Evolutionary conservation across 306 rosid species (phyloP).

Genomic region (Cercis canadensis): DNA sequence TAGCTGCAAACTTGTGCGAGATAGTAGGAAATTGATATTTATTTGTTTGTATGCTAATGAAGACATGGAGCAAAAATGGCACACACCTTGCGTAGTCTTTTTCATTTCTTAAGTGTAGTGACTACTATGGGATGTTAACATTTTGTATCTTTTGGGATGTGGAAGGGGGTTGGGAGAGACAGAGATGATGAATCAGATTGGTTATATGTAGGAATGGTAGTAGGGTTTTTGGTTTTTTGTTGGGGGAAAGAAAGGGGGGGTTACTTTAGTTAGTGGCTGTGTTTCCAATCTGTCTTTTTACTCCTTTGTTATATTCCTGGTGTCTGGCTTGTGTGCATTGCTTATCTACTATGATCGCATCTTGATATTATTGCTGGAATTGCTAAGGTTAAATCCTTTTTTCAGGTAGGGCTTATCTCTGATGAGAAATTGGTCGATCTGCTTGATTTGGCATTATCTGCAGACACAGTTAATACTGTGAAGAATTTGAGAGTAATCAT

Average conservation of each 20-base stretch:
- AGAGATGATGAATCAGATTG: neutral
- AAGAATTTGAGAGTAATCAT: constrained; percentile 90
- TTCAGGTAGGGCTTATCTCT: constrained; percentile 97
- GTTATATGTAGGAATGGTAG: neutral
- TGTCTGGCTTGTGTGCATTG: neutral
- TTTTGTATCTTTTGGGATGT: neutral
- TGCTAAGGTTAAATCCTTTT: constrained; percentile 38
- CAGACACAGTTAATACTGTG: constrained; percentile 95
- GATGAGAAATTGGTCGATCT: constrained; percentile 96
- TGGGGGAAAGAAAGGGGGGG: neutral
- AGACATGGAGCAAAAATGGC: neutral
- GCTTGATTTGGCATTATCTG: constrained; percentile 96
- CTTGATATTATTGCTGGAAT: constrained; percentile 13
- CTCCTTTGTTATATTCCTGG: neutral
- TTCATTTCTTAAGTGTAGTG: too few species aligned
- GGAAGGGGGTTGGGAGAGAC: neutral
- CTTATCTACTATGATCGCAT: neutral
- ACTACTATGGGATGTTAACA: neutral
- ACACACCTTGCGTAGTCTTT: too few species aligned
- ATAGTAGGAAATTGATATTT: neutral
- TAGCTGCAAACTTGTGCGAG: neutral
- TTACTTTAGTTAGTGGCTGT: neutral
- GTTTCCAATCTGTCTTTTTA: neutral
- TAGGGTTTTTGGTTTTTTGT: too few species aligned
- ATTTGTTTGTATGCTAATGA: neutral